These are phyloP conservation scores for Cyclanthera cordifolia DNA, from an alignment of 306 rosid genomes.

Conservation along the genomic window DNA sequence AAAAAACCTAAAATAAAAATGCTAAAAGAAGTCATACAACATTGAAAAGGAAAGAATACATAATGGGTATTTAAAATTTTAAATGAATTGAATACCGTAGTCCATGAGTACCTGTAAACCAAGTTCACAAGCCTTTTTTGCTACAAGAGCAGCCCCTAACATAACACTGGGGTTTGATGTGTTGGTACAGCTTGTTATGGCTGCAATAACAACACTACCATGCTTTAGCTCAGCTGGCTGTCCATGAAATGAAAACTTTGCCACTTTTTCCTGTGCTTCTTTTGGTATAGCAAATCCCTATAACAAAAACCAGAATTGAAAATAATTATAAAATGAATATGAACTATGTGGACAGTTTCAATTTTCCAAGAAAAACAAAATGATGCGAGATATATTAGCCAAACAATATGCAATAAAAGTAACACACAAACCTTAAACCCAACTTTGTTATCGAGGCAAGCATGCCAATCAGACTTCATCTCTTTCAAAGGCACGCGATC, in stretches of 20 bases:
- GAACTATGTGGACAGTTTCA: neutral
- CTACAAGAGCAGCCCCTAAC: slow-evolving; percentile 96
- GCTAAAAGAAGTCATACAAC: neutral
- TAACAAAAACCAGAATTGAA: slow-evolving; percentile 9
- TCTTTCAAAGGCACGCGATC: slow-evolving; percentile 78
- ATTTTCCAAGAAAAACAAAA: too few species aligned
- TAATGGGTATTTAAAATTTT: neutral
- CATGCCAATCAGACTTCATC: slow-evolving; percentile 88
- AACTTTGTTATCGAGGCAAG: slow-evolving; percentile 86
- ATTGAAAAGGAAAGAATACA: slow-evolving; percentile 1
- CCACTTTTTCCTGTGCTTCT: slow-evolving; percentile 66
- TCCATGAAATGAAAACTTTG: slow-evolving; percentile 70
- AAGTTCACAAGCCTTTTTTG: slow-evolving; percentile 77
- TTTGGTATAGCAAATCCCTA: slow-evolving; percentile 91
- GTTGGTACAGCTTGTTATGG: slow-evolving; percentile 91
- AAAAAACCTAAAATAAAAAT: neutral
- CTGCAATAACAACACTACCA: slow-evolving; percentile 90
- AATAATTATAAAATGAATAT: neutral
- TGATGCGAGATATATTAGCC: neutral
- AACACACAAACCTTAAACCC: slow-evolving; percentile 69
- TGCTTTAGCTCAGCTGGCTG: slow-evolving; percentile 83
- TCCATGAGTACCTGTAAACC: slow-evolving; percentile 54
- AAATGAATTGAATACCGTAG: neutral
- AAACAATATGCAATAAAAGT: neutral
- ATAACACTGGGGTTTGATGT: slow-evolving; percentile 96